Base-by-base conservation (phyloP, 345 rosid genomes). In the Luvunga scandens region DNA sequence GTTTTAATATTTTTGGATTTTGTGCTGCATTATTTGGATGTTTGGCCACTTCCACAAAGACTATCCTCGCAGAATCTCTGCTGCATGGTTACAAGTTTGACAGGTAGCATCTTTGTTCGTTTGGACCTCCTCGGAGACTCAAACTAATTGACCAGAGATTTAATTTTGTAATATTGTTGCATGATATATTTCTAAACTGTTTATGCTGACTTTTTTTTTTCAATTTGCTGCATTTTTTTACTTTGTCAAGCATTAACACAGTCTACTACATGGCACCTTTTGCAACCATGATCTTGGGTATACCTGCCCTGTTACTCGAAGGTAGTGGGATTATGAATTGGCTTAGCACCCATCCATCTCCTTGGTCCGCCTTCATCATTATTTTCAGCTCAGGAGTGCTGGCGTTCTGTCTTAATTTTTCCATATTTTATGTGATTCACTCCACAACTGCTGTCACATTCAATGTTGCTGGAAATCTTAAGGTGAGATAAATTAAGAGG, bases 261-360 rank as follows among this genome's bases (percentile, higher is more conserved):
- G 99, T 96, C 71, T 96, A 94, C 90, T 96, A 96, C 86, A 96
- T 96, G 99, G 98, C 99, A 16, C 99, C 99, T 70, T 91, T 88
- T 72, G 99, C 99, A 69, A 96, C 98, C 79, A 88, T 94, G 98
- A 94, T 96, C 66, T 82, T 96, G 85, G 97, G 90, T 72, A 48
- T 91, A 64, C 99, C 99, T 9, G 98, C 99, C 1, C 9, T 96
- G 71, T 77, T 96, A 69, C 88, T 96, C 4, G 99, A 96, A 91
- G 99, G 99, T 50, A 78, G 77, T n/a, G 98, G 99, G 53, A 83
- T 96, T 71, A 0, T 94, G 65, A 86, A 86, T 33, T 96, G 98
- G 99, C 84, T 96, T 85, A 77, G 84, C 25, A 85, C 93, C 31
- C 91, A 91, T 74, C 87, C 89, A 12, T 57, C 83, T 50, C 80